Conservation (phyloP, 2,329 filamentous ascomycete genomes). For the Capronia epimyces region DNA sequence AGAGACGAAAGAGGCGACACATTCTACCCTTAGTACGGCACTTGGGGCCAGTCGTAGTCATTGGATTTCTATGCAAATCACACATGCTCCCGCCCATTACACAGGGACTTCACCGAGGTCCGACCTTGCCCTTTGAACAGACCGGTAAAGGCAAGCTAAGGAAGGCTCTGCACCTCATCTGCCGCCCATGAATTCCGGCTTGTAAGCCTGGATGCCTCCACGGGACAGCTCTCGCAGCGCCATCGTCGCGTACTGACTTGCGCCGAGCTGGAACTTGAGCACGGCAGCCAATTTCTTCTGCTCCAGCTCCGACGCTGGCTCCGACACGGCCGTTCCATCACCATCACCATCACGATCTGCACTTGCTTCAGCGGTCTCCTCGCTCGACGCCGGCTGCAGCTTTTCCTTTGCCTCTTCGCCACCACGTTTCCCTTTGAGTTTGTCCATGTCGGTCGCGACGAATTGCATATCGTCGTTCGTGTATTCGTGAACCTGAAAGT, state of each 20-base stretch:
- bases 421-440: conserved; percentile 46
- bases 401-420: no score
- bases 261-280: conserved; percentile 68
- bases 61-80: no score
- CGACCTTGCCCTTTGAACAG: no score
- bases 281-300: conserved; percentile 31
- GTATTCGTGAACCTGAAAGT: conserved; percentile 67
- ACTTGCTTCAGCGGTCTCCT: neutral
- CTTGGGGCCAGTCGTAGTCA: no score
- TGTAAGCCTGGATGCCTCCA: conserved; percentile 57
- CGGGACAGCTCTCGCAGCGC: conserved; percentile 74
- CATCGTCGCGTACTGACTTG: conserved; percentile 81
- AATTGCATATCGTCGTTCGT: conserved; percentile 66
- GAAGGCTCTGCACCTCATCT: conserved; percentile 24
- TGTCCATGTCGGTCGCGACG: conserved; percentile 78
- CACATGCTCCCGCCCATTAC: no score
- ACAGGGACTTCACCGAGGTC: no score
- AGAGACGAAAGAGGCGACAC: no score
- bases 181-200: conserved; percentile 56
- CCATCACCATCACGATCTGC: neutral
- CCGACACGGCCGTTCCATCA: no score
- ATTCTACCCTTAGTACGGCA: no score
- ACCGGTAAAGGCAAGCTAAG: neutral
- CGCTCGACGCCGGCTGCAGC: neutral
- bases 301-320: no score